Conservation (phyloP, 805 yeast species). For the Yamadazyma paraphyllophila region DNA sequence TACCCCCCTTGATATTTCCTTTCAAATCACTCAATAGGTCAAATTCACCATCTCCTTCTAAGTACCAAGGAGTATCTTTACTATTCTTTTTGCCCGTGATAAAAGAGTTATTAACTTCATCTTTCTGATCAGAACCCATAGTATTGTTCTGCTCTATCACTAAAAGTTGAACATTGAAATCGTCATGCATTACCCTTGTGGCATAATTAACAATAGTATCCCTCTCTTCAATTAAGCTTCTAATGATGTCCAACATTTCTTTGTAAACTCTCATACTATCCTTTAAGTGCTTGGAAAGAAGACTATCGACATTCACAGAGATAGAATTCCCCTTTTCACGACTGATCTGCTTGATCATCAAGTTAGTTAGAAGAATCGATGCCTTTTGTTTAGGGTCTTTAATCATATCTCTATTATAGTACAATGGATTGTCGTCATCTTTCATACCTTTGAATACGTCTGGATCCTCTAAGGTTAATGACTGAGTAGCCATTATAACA, state of each 20-base stretch:
- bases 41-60: conserved; percentile 64
- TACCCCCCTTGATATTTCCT: conserved; percentile 80
- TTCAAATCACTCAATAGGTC: conserved; percentile 58
- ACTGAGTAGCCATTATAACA: conserved; percentile 66
- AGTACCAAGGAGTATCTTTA: conserved; percentile 63
- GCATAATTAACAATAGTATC: conserved; percentile 70
- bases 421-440: conserved; percentile 47
- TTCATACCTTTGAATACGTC: conserved; percentile 66
- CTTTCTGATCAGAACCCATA: conserved; percentile 35
- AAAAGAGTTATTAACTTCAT: conserved; percentile 15
- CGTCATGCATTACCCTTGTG: conserved; percentile 74
- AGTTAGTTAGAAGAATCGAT: conserved; percentile 45
- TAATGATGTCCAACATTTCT: conserved; percentile 40
- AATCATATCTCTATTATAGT: conserved; percentile 38
- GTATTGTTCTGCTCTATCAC: conserved; percentile 47
- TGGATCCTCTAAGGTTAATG: conserved; percentile 69
- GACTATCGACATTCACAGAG: conserved; percentile 38
- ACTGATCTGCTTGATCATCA: conserved; percentile 47
- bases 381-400: conserved; percentile 47
- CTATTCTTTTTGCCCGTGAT: conserved; percentile 31
- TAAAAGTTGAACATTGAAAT: conserved; percentile 58
- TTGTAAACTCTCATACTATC: conserved; percentile 35
- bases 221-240: conserved; percentile 65
- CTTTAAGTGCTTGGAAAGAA: conserved; percentile 36
- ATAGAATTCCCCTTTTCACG: conserved; percentile 28